These are phyloP conservation scores for Pleurozium schreberi DNA, from an alignment of 225 moss, liverwort and hornwort genomes.

Conservation along the genomic window DNA sequence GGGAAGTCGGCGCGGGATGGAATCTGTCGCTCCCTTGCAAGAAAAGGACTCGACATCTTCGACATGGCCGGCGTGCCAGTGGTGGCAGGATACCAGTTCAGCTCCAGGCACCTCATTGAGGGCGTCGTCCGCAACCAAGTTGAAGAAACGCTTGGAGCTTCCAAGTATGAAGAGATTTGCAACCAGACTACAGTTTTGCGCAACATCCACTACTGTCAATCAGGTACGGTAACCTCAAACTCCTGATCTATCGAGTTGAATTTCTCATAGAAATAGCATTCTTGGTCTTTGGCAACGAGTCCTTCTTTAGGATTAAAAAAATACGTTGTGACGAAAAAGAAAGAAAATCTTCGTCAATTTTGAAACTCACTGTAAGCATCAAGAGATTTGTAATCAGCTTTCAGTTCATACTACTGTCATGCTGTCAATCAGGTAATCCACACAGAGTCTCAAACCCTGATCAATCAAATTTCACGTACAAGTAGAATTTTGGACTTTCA, in stretches of 20 bases:
- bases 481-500: not conserved
- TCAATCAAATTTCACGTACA: not conserved
- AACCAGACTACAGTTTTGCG: conserved; percentile 9
- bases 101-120: conserved; percentile 13
- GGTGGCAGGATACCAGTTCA: conserved; percentile 6
- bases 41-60: conserved; percentile 29
- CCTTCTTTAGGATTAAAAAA: not conserved
- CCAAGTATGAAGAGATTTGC: conserved; percentile 26
- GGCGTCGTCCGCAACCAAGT: conserved; percentile 11
- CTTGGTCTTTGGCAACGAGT: not conserved
- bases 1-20: conserved; percentile 26
- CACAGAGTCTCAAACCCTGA: not conserved
- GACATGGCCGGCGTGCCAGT: conserved; percentile 19
- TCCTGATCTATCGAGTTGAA: too few species aligned
- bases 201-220: conserved; percentile 41
- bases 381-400: not conserved
- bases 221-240: not conserved
- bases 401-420: conserved; percentile 1
- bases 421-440: not conserved
- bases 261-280: not conserved
- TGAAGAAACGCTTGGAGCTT: conserved; percentile 17
- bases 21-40: conserved; percentile 16
- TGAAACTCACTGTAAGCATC: not conserved
- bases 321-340: not conserved
- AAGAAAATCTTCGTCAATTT: too few species aligned